A percentile compares a stretch with the other conserved stretches of the same genome.
Evolutionary conservation across 495 filamentous ascomycete species (phyloP).

Genomic region (Opeltia flavorubescens): DNA sequence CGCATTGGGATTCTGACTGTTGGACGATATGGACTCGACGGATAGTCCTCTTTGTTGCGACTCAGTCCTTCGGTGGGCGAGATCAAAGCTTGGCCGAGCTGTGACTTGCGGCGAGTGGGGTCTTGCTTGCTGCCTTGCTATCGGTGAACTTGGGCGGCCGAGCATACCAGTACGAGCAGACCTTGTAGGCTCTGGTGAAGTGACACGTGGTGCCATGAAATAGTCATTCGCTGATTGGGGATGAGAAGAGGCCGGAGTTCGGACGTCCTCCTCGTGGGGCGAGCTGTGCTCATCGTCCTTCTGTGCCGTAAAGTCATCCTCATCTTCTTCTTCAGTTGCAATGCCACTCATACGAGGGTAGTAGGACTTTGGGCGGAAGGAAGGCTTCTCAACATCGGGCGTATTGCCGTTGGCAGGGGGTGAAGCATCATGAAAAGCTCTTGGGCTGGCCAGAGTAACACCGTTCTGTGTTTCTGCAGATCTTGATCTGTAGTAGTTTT

Average conservation of each 20-base stretch:
- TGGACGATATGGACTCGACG: constrained; percentile 32
- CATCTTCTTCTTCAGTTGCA: constrained; percentile 37
- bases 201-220: neutral
- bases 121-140: neutral
- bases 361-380: constrained; percentile 53
- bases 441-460: constrained; percentile 20
- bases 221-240: neutral
- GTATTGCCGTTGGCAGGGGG: constrained; percentile 15
- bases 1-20: constrained; percentile 28
- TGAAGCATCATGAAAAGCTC: constrained; percentile 10
- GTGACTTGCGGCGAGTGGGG: neutral
- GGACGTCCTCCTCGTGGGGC: neutral
- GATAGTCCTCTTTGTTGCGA: constrained; percentile 19
- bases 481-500: constrained; percentile 56
- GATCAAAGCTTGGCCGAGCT: neutral
- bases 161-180: neutral
- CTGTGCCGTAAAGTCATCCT: constrained; percentile 15
- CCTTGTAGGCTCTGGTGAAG: neutral
- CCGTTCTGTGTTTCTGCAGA: constrained; percentile 24
- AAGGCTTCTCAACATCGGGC: constrained; percentile 45
- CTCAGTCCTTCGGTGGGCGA: neutral
- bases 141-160: neutral
- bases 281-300: neutral
- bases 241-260: neutral
- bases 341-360: constrained; percentile 59